These are phyloP conservation scores for Penicillium chermesinum DNA, from an alignment of 495 filamentous ascomycete species.

Conservation along the genomic window DNA sequence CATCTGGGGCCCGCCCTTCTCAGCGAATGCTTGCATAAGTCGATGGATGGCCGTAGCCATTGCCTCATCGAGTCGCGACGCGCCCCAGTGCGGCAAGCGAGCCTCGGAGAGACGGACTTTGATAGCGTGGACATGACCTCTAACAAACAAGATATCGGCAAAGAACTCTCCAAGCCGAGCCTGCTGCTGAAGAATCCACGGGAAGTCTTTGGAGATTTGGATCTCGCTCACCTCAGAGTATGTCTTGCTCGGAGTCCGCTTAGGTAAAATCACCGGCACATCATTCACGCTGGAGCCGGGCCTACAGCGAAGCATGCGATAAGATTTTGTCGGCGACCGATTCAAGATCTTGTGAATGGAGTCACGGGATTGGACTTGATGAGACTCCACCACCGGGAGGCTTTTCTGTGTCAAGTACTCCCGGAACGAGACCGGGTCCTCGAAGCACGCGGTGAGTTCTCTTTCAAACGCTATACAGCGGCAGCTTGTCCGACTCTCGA, in stretches of 20 bases:
- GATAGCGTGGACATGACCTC: slow-evolving; percentile 56
- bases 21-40: slow-evolving; percentile 55
- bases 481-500: slow-evolving; percentile 55
- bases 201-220: slow-evolving; percentile 47
- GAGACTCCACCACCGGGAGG: slow-evolving; percentile 54
- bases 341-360: slow-evolving; percentile 54
- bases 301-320: slow-evolving; percentile 56
- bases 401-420: slow-evolving; percentile 44
- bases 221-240: slow-evolving; percentile 49
- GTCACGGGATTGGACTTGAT: slow-evolving; percentile 52
- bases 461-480: slow-evolving; percentile 54
- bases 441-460: slow-evolving; percentile 45
- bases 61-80: slow-evolving; percentile 46
- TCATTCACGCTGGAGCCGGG: slow-evolving; percentile 44
- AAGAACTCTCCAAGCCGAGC: slow-evolving; percentile 60
- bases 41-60: slow-evolving; percentile 53
- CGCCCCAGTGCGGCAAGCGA: slow-evolving; percentile 44
- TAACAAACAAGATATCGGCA: slow-evolving; percentile 61
- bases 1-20: slow-evolving; percentile 40
- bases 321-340: slow-evolving; percentile 44
- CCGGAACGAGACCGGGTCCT: slow-evolving; percentile 57
- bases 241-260: slow-evolving; percentile 47
- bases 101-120: slow-evolving; percentile 49
- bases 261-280: slow-evolving; percentile 53
- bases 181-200: slow-evolving; percentile 68